phyloP scores from a whole-genome alignment of 305 asterid species.

The Fraxinus latifolia region DNA sequence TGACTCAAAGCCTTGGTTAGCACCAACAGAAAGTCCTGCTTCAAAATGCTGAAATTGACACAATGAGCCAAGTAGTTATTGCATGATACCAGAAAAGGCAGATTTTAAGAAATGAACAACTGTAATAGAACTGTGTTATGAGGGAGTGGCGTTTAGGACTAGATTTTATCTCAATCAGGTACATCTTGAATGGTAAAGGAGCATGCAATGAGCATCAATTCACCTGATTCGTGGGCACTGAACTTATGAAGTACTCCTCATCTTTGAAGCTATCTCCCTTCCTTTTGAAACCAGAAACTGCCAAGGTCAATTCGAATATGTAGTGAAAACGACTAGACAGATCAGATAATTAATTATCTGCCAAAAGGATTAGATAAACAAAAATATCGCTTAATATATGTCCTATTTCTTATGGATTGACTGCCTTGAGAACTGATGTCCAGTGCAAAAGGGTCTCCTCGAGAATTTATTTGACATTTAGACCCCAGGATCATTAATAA shows the following conservation, averaged over 20 bases:
- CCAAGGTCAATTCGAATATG: constrained; percentile 13
- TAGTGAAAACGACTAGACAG: constrained; percentile 3
- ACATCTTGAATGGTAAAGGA: not conserved
- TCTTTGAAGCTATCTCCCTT: constrained; percentile 77
- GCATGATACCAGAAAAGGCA: not conserved
- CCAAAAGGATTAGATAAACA: not conserved
- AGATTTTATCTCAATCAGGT: not conserved
- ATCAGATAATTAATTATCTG: constrained; percentile 3
- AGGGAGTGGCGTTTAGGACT: not conserved
- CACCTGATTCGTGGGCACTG: constrained; percentile 91
- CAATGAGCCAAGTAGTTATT: constrained; percentile 12
- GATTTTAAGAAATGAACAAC: not conserved
- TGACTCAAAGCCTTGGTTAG: constrained; percentile 61
- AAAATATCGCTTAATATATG: not conserved
- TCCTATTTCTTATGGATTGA: not conserved
- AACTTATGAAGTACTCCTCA: constrained; percentile 82
- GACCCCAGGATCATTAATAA: not conserved
- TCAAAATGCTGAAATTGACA: constrained; percentile 80
- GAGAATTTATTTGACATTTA: not conserved
- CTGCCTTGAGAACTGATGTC: not conserved
- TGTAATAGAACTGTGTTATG: not conserved
- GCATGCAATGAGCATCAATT: constrained; percentile 9
- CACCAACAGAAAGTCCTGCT: constrained; percentile 80
- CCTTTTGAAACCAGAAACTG: constrained; percentile 83
- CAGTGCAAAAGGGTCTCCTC: not conserved